phyloP scores from a whole-genome alignment of 768 basidiomycete genomes.

The Pleurotus tuoliensis region DNA sequence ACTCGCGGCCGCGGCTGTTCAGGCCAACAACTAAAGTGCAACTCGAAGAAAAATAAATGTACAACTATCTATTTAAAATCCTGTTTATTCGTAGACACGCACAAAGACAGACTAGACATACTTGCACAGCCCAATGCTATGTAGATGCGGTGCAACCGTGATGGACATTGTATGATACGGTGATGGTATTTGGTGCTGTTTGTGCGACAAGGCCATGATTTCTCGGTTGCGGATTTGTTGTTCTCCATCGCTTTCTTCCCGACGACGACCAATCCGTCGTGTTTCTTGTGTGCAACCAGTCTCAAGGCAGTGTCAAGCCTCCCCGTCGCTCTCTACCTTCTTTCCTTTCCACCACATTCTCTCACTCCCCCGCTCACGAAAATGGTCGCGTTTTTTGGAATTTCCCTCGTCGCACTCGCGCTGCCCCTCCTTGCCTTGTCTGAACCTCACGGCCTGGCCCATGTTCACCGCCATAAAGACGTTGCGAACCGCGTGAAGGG shows the following conservation, averaged over 20 bases:
- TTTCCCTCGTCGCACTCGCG: constrained; percentile 27
- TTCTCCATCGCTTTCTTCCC: background rate
- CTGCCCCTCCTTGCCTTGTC: constrained; percentile 34
- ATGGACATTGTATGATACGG: background rate
- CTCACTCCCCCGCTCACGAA: background rate
- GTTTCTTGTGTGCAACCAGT: constrained; percentile 9
- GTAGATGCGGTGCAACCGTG: background rate
- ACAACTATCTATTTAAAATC: background rate
- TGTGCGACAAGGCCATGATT: background rate
- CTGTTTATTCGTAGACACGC: constrained; percentile 2
- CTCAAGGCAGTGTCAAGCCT: constrained; percentile 16
- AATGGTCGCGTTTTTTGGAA: constrained; percentile 18
- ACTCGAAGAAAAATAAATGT: background rate
- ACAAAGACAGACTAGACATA: background rate
- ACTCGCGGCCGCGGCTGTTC: background rate
- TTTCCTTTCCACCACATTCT: constrained; percentile 13
- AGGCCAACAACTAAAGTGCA: background rate
- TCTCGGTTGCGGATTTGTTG: background rate
- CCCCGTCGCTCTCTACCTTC: constrained; percentile 7
- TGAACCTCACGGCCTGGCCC: constrained; percentile 21
- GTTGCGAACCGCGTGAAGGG: constrained; percentile 44
- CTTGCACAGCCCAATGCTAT: background rate
- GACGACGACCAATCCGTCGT: constrained; percentile 14
- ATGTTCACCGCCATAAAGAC: constrained; percentile 41
- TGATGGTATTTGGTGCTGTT: background rate